Evolutionary conservation across 495 filamentous ascomycete species (phyloP).

Genomic region (Letharia columbiana): DNA sequence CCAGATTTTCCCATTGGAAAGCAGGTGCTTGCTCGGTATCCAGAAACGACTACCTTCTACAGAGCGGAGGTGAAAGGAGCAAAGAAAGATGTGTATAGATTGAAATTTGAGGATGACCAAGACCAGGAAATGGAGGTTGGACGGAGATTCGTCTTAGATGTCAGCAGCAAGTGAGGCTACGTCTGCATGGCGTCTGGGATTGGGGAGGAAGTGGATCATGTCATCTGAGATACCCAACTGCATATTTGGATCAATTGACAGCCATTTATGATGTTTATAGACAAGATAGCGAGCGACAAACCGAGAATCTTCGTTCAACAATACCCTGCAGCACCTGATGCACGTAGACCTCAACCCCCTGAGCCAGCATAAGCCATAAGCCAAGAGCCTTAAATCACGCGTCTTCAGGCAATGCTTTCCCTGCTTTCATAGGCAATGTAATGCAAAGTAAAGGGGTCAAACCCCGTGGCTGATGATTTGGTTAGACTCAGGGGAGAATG

Average conservation of each 20-base stretch:
- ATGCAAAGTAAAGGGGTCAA: conserved; percentile 1
- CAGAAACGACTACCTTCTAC: conserved; percentile 94
- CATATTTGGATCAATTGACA: conserved; percentile 4
- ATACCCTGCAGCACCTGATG: neutral
- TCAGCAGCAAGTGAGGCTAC: conserved; percentile 37
- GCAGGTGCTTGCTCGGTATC: conserved; percentile 74
- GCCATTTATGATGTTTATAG: neutral
- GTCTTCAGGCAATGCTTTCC: neutral
- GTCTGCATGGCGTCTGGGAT: neutral
- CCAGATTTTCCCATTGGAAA: conserved; percentile 69
- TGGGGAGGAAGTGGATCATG: neutral
- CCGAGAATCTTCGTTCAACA: neutral
- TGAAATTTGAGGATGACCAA: conserved; percentile 84
- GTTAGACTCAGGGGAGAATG: conserved; percentile 5
- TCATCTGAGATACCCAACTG: conserved; percentile 8
- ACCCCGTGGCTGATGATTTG: conserved; percentile 2
- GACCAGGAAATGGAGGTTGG: conserved; percentile 75
- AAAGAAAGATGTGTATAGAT: conserved; percentile 53
- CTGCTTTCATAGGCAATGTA: neutral
- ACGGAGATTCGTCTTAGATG: conserved; percentile 70
- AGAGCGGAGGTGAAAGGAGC: conserved; percentile 83
- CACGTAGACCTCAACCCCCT: neutral
- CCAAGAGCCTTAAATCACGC: neutral
- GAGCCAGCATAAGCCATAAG: neutral
- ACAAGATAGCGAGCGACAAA: neutral